A percentile compares a stretch with the other conserved stretches of the same genome.
These are phyloP conservation scores for Mycena amicta DNA, from an alignment of 768 basidiomycete genomes.

Conservation along the genomic window DNA sequence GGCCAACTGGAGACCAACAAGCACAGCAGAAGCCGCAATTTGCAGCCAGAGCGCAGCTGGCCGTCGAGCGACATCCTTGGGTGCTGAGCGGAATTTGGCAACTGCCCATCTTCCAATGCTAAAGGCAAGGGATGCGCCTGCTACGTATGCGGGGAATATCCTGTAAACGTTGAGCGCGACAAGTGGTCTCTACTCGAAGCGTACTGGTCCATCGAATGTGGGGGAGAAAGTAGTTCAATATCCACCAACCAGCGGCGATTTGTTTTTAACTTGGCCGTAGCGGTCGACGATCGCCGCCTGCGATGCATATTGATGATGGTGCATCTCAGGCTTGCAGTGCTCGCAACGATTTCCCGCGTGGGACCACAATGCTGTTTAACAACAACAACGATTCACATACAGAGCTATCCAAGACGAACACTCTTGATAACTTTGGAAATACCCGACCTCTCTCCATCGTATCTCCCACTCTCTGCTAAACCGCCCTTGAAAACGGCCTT, in stretches of 20 bases:
- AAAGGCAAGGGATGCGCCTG: slow-evolving; percentile 1
- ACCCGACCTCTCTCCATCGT: slow-evolving; percentile 92
- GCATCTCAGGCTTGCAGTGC: no score
- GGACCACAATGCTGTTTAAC: no score
- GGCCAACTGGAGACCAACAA: not conserved
- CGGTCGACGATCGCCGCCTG: no score
- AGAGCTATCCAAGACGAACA: slow-evolving; percentile 59
- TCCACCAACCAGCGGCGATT: no score
- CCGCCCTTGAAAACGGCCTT: slow-evolving; percentile 94
- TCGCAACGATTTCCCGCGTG: no score
- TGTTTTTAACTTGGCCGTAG: no score
- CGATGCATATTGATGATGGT: no score
- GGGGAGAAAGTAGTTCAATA: not conserved
- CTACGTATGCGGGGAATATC: slow-evolving; percentile 4
- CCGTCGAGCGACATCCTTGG: not conserved
- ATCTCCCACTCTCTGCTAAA: slow-evolving; percentile 65
- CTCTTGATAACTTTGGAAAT: slow-evolving; percentile 91
- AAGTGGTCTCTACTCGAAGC: not conserved
- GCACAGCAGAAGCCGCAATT: not conserved
- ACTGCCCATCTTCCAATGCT: slow-evolving; percentile 3
- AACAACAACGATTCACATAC: no score
- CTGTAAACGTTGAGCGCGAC: not conserved
- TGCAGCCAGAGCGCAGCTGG: not conserved
- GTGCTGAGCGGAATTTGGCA: not conserved
- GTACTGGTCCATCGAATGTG: not conserved